These are phyloP conservation scores for Solanum tarapatanum DNA, from an alignment of 257 asterid genomes.

Conservation along the genomic window DNA sequence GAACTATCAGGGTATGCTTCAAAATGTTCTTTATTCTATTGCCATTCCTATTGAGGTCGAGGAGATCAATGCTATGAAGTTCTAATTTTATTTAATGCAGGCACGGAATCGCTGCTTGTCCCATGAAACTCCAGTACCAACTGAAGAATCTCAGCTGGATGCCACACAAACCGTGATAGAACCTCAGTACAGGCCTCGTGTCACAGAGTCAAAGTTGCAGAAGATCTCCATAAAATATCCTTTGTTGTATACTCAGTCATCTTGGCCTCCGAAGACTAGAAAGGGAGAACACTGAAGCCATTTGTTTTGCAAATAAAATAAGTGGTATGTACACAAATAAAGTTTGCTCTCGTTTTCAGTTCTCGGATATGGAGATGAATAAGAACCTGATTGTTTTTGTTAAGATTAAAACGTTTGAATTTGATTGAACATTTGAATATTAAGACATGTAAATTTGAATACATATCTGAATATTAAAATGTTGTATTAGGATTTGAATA, in stretches of 20 bases:
- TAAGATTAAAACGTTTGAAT: not conserved
- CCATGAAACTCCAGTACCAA: slow-evolving; percentile 30
- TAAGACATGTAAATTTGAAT: not conserved
- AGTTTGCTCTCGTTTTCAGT: not conserved
- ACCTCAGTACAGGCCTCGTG: slow-evolving; percentile 39
- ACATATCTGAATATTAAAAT: not conserved
- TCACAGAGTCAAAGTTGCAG: slow-evolving; percentile 33
- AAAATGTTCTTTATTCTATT: not conserved
- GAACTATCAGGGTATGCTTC: not conserved
- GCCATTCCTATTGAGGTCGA: not conserved
- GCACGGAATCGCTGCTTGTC: slow-evolving; percentile 43
- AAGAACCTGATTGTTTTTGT: not conserved
- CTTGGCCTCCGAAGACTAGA: not conserved
- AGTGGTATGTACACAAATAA: not conserved
- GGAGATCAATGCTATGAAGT: not conserved
- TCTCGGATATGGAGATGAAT: not conserved
- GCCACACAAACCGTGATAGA: slow-evolving; percentile 20
- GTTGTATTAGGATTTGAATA: not conserved
- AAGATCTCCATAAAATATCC: slow-evolving; percentile 51
- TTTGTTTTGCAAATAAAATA: not conserved
- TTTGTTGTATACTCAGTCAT: not conserved
- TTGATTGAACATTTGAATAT: not conserved
- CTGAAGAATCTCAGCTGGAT: slow-evolving; percentile 20
- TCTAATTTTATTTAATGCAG: slow-evolving; percentile 20
- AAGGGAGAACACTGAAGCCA: not conserved